Evolutionary conservation across 2,329 filamentous ascomycete genomes (phyloP), one percentile per base, ranked within the genome.

Genomic region (Didymella exigua): DNA sequence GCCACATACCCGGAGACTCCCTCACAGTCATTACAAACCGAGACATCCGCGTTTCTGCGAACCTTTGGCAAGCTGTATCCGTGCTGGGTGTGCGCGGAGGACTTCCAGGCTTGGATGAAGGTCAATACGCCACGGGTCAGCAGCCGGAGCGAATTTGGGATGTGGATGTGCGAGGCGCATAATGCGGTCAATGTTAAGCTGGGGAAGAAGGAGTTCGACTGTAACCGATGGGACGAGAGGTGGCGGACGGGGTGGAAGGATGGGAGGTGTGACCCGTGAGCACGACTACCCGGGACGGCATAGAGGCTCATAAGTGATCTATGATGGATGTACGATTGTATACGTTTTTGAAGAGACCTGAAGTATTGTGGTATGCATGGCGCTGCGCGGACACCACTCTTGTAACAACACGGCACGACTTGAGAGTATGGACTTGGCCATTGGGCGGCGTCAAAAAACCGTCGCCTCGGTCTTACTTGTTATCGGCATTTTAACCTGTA

Each of bases 81-180:
- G 4, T 99, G 95, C 80, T 96, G 93, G 91, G 85, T 89, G 3
- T 99, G 95, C 76, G 95, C 93, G 29, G 89, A 93, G 57, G 93
- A 98, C 72, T 97, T 99, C 75, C 89, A 89, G 74, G 74, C 74
- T 0, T 98, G 93, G 83, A 88, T 98, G 79, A 81, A 80, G 59
- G 82, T 83, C 59, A 89, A 93, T 62, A 84, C 85, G 70, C 87
- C 93, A 33, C 70, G 78, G 51, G 77, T 88, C 16, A 80, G 79
- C 54, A 80, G 77, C 41, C 74, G 84, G 50, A 84, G 86, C 53
- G 89, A 91, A 65, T 91, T 95, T 74, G 90, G 90, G 21, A 80
- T 80, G 56, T 96, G 91, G 91, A 83, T 95, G 74, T 96, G 90
- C 71, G 87, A 89, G 68, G 90, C 90, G 57, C 90, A 96, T 75